Base-by-base conservation (phyloP, 2,329 filamentous ascomycete genomes). In the Aspergillus caelatus region DNA sequence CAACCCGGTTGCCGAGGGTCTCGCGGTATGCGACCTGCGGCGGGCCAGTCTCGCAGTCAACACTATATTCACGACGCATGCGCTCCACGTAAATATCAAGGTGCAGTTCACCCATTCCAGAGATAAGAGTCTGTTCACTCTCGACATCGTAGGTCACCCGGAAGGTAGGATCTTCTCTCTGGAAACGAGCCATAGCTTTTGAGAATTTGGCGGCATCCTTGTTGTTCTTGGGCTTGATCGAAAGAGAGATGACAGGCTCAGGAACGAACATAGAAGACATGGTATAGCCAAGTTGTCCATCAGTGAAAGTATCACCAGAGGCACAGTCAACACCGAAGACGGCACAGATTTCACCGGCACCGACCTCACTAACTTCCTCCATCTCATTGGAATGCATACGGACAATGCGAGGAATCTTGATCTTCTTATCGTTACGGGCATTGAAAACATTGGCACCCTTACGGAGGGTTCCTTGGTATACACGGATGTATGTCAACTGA, bases 361-460 rank as follows among this genome's bases (percentile, higher is more conserved):
- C 93, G 67, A 99, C 91, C 78, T 97, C 94, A 61, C 82, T 84
- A 34, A 97, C 93, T 75, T 99, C 95, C 79, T 99, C 95, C 94
- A 99, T 97, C 76, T 99, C 95, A 77, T 98, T 97, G 53, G 94
- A 97, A 84, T 99, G 95, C 95, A 99, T 99, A 67, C 95, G 93
- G 66, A 99, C 95, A 73, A 99, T 98, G 75, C 94, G 91, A 23
- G 95, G 95, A 62, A 99, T 90, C 80, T 96, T 94, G 76, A 99
- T 91, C 84, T 94, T 97, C 86, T 97, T 97, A 79, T 94, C 91
- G 68, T 88, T 96, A 71, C 94, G 89, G 10, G 94, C 94, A 80
- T 98, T 99, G 86, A 90, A 97, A 61, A 99, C 89, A 76, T 94
- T 93, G 75, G 90, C 86, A 57, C 94, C 92, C 85, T 97, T 98